Conservation (phyloP, 1,284 basidiomycete species). For the Ganoderma multipileum region DNA sequence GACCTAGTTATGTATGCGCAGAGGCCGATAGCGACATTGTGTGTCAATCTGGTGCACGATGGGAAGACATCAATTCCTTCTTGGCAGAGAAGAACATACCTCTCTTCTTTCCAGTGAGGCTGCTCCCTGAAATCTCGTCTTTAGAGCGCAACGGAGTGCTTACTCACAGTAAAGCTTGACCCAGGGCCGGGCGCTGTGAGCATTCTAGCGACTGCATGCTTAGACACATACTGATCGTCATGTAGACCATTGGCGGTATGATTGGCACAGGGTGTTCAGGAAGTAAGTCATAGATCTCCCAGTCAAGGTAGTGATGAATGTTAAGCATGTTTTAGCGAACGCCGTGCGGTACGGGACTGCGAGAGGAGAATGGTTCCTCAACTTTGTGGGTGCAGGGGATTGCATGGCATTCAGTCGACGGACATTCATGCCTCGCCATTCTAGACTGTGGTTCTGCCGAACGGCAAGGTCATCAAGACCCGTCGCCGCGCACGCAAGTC, state of each 20-base stretch:
- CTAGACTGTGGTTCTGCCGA: conserved; percentile 90
- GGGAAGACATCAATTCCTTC: conserved; percentile 88
- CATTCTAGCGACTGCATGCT: not conserved
- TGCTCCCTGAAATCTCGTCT: conserved; percentile 33
- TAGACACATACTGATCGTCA: not conserved
- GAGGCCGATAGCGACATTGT: conserved; percentile 84
- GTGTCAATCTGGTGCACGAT: conserved; percentile 83
- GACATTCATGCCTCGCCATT: not conserved
- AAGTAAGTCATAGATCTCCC: conserved; percentile 51
- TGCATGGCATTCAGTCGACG: not conserved
- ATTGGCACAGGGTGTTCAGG: conserved; percentile 84
- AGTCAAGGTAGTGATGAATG: not conserved
- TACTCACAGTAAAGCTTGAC: conserved; percentile 59
- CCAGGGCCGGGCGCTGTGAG: conserved; percentile 70
- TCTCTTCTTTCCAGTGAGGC: conserved; percentile 86
- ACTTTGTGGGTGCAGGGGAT: conserved; percentile 57
- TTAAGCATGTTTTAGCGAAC: conserved; percentile 48
- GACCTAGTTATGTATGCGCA: conserved; percentile 35
- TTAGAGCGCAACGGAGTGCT: not conserved
- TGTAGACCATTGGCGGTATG: conserved; percentile 87
- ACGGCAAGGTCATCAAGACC: conserved; percentile 94
- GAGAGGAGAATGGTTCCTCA: conserved; percentile 63
- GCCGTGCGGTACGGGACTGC: conserved; percentile 72
- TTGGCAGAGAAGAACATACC: conserved; percentile 76
- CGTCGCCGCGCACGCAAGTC: conserved; percentile 87